Conservation (phyloP, 225 moss, liverwort and hornwort genomes). For the Polytrichum commune region DNA sequence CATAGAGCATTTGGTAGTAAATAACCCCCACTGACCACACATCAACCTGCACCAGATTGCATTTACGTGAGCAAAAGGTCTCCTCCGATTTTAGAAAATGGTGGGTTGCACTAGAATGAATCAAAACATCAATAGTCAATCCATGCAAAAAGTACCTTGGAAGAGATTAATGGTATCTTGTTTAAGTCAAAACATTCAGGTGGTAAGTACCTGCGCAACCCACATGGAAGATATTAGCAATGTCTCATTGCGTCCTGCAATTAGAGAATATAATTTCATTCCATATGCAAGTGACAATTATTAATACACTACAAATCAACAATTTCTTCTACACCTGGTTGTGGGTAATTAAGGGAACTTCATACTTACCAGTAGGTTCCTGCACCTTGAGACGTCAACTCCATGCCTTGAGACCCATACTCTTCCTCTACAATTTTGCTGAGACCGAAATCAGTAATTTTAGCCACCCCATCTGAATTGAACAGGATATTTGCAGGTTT, state of each 20-base stretch:
- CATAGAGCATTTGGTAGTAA: slow-evolving; percentile 93
- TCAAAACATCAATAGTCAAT: slow-evolving; percentile 3
- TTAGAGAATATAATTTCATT: too few relatives aligned
- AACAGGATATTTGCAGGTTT: slow-evolving; percentile 96
- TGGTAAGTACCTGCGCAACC: slow-evolving; percentile 76
- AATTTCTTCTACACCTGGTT: too few relatives aligned
- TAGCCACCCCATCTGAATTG: slow-evolving; percentile 88
- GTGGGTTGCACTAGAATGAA: not conserved
- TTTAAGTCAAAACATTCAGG: slow-evolving; percentile 97
- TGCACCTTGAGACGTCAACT: slow-evolving; percentile 93
- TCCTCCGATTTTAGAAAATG: slow-evolving; percentile 9
- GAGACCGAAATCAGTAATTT: slow-evolving; percentile 93
- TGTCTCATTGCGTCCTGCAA: too few relatives aligned
- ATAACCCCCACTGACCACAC: slow-evolving; percentile 97
- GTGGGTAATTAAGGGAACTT: not conserved
- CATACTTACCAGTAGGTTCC: slow-evolving; percentile 86
- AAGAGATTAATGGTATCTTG: slow-evolving; percentile 82
- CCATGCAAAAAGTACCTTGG: slow-evolving; percentile 59
- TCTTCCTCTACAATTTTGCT: slow-evolving; percentile 96
- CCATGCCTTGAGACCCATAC: slow-evolving; percentile 94
- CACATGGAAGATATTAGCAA: too few relatives aligned
- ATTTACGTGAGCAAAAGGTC: slow-evolving; percentile 1
- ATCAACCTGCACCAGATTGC: slow-evolving; percentile 62
- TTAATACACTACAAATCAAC: too few relatives aligned
- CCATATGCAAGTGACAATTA: too few relatives aligned